Conservation (phyloP, 225 moss, liverwort and hornwort genomes). For the Marchantia polymorpha region DNA sequence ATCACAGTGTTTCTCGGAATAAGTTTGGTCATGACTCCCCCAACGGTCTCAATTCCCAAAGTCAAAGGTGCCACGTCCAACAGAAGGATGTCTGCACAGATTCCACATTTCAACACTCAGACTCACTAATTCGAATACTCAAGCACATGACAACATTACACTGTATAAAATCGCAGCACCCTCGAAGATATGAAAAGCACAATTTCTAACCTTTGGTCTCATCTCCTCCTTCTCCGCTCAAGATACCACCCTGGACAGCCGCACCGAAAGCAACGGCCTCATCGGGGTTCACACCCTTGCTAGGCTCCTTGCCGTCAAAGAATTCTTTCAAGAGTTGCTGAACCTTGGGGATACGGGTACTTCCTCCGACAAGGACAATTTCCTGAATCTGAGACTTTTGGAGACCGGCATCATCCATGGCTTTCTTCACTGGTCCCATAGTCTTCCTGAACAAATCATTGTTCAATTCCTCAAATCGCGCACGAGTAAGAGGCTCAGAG, state of each 20-base stretch:
- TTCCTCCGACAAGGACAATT: conserved; percentile 55
- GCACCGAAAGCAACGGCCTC: conserved; percentile 58
- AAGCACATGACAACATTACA: not conserved
- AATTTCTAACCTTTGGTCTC: conserved; percentile 46
- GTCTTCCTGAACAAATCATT: conserved; percentile 59
- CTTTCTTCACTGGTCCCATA: conserved; percentile 60
- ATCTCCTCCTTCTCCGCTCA: conserved; percentile 58
- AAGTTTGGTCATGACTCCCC: conserved; percentile 55
- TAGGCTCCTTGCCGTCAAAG: conserved; percentile 59
- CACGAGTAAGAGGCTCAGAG: conserved; percentile 53
- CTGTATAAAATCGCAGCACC: not conserved
- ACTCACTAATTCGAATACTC: too few relatives aligned
- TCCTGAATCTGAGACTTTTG: conserved; percentile 47
- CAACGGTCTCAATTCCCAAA: conserved; percentile 56
- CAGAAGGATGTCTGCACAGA: conserved; percentile 41
- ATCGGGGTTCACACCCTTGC: conserved; percentile 58
- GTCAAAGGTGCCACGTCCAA: conserved; percentile 59
- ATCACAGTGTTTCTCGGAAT: conserved; percentile 55
- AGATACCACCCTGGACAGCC: conserved; percentile 55
- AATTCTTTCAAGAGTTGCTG: conserved; percentile 57
- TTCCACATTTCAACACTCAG: not conserved
- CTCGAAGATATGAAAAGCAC: not conserved
- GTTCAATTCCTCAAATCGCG: conserved; percentile 58
- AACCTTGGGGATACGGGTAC: conserved; percentile 60
- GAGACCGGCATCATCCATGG: conserved; percentile 49